Base-by-base conservation (phyloP, 1,284 basidiomycete species). In the Fomes fomentarius region DNA sequence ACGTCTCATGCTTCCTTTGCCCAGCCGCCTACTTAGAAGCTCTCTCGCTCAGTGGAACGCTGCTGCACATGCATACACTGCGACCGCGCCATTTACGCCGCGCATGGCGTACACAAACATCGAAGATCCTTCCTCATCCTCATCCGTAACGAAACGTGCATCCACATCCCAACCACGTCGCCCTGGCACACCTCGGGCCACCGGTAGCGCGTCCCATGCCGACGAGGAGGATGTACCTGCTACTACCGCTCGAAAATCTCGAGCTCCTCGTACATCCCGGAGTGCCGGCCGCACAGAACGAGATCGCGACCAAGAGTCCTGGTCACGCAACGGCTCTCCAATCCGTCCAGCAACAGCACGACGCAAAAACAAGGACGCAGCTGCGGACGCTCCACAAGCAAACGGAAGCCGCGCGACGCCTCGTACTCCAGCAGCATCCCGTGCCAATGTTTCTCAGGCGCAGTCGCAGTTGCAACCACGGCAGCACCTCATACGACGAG, bases 401-500 rank as follows among this genome's bases (percentile, higher is more conserved):
- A 43, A 40, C 9, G 48, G 46, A 1, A 49, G 48, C 38, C 43
- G 42, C 40, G n/a, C 45, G 8, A 55, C 53, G 0, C 51, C 59
- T 1, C 57, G 52, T 14, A 47, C 57, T 1, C 28, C 53, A 0
- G 44, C 50, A 21, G 46, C 43, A 1, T n/a, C 50, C 15, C 54
- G 39, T 9, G 44, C 50, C 9, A 24, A 14, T 14, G 35, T 14
- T 14, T 11, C 38, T 19, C 38, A 39, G 5, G 48, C 56, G 1
- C 56, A 47, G 2, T 47, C 50, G 9, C 54, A 56, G 38, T 48
- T 56, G 12, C 60, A 57, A 21, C 61, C 56, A 11, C 52, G 59
- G 21, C 64, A 70, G 39, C 61, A 61, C 24, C 50, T 78, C 19
- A 69, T 79, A 25, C 73, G 77, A 19, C 75, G 75, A 14, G 78